Conservation (phyloP, 805 yeast species). For the Saturnispora kantuleensis region DNA sequence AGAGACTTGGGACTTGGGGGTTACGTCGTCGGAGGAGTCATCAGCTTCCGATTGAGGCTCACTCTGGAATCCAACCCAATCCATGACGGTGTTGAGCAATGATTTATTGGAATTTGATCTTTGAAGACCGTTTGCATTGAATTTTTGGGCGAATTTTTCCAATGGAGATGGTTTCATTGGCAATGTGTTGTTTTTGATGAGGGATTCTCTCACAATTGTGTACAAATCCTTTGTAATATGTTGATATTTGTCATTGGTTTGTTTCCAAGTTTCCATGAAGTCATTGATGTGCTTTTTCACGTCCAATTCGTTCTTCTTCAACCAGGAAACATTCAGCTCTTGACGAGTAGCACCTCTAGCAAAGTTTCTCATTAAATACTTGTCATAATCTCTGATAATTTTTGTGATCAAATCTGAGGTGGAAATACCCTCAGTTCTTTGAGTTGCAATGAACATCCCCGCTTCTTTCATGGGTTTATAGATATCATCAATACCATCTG, state of each 20-base stretch:
- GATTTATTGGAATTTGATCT: constrained; percentile 18
- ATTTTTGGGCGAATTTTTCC: constrained; percentile 56
- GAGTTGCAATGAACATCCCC: constrained; percentile 90
- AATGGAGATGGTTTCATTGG: constrained; percentile 39
- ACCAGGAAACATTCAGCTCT: constrained; percentile 94
- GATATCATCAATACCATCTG: constrained; percentile 83
- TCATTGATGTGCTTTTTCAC: constrained; percentile 83
- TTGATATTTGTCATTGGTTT: constrained; percentile 57
- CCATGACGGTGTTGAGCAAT: constrained; percentile 27
- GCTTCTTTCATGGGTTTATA: constrained; percentile 83
- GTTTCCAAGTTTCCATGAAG: constrained; percentile 78
- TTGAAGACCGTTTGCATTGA: constrained; percentile 42
- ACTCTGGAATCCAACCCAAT: constrained; percentile 26
- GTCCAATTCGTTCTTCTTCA: constrained; percentile 92
- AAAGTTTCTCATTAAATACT: constrained; percentile 91
- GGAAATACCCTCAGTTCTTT: constrained; percentile 92
- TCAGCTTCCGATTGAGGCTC: constrained; percentile 19
- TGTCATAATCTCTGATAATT: constrained; percentile 91
- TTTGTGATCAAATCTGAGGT: constrained; percentile 94
- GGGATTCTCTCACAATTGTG: constrained; percentile 71
- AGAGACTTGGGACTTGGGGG: neutral
- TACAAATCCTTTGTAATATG: constrained; percentile 74
- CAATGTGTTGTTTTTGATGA: constrained; percentile 21
- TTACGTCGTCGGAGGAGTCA: constrained; percentile 11
- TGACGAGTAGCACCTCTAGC: constrained; percentile 96